A percentile compares a stretch with the other conserved stretches of the same genome.
phyloP scores from a whole-genome alignment of 139 green algal species.

The Chlamydomonas applanata region DNA sequence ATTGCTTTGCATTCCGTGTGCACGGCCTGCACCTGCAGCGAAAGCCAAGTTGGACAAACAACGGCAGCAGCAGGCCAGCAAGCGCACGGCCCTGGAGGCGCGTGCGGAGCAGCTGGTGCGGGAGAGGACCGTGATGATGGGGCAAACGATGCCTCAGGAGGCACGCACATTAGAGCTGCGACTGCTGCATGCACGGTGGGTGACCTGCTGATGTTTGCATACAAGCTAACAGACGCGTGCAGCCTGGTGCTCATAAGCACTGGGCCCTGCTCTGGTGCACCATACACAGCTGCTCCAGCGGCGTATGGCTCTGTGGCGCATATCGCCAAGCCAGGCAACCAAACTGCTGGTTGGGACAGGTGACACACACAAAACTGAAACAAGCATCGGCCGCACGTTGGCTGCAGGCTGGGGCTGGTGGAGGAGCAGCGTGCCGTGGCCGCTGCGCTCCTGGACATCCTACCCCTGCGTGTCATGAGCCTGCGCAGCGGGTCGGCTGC shows the following conservation, averaged over 20 bases:
- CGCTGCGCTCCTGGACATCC: constrained; percentile 39
- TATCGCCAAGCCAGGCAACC: no score
- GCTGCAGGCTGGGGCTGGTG: constrained; percentile 13
- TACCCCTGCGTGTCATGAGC: constrained; percentile 39
- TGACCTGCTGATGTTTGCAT: background rate
- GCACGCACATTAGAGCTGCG: background rate
- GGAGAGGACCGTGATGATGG: background rate
- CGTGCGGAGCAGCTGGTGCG: background rate
- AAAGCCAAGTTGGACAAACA: background rate
- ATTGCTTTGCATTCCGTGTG: no score
- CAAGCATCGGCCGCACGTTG: no score
- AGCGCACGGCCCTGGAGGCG: background rate
- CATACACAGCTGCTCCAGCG: background rate
- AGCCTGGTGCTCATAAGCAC: background rate
- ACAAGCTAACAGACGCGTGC: background rate
- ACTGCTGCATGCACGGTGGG: constrained; percentile 4
- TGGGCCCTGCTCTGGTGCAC: background rate
- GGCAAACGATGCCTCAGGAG: background rate
- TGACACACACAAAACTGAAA: no score
- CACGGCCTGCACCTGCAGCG: no score
- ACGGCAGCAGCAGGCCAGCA: background rate
- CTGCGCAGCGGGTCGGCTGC: constrained; percentile 6
- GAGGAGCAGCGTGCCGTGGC: constrained; percentile 46
- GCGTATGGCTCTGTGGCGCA: no score
- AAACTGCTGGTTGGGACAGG: no score